These are phyloP conservation scores for Diplogelasinospora grovesii DNA, from an alignment of 495 filamentous ascomycete genomes.

Conservation along the genomic window DNA sequence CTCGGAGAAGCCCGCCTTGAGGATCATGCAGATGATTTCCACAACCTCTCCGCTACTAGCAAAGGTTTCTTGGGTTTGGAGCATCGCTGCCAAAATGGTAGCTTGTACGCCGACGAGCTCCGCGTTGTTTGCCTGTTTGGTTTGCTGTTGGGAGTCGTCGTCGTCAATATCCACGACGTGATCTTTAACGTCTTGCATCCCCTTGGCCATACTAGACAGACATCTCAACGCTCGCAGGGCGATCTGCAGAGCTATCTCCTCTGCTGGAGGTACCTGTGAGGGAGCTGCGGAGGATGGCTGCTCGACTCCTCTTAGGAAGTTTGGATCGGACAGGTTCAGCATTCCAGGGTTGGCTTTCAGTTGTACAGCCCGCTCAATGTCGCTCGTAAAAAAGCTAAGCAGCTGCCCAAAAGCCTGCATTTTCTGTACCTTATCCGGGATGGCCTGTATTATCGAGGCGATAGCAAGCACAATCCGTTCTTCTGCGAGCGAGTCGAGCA, in stretches of 20 bases:
- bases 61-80: conserved; percentile 47
- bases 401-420: conserved; percentile 56
- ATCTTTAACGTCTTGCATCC: conserved; percentile 68
- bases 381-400: conserved; percentile 55
- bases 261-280: conserved; percentile 12
- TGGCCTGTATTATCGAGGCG: conserved; percentile 74
- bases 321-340: conserved; percentile 28
- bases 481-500: conserved; percentile 64
- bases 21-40: conserved; percentile 67
- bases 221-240: conserved; percentile 64
- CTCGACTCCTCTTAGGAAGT: conserved; percentile 23
- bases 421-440: conserved; percentile 58
- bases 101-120: conserved; percentile 18
- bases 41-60: conserved; percentile 60
- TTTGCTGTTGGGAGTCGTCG: too few relatives aligned
- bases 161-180: conserved; percentile 60
- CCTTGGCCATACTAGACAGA: conserved; percentile 69
- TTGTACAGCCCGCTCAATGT: conserved; percentile 43
- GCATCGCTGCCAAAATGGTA: conserved; percentile 51
- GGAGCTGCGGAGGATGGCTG: conserved; percentile 13
- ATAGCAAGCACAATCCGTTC: conserved; percentile 78
- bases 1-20: conserved; percentile 76
- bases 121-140: too few relatives aligned
- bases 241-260: conserved; percentile 44
- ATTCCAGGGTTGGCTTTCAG: conserved; percentile 25